Percentiles rank a stretch among this genome's conserved stretches.
Evolutionary conservation across 1,139 yeast genomes (phyloP).

Genomic region (Eremothecium coryli): DNA sequence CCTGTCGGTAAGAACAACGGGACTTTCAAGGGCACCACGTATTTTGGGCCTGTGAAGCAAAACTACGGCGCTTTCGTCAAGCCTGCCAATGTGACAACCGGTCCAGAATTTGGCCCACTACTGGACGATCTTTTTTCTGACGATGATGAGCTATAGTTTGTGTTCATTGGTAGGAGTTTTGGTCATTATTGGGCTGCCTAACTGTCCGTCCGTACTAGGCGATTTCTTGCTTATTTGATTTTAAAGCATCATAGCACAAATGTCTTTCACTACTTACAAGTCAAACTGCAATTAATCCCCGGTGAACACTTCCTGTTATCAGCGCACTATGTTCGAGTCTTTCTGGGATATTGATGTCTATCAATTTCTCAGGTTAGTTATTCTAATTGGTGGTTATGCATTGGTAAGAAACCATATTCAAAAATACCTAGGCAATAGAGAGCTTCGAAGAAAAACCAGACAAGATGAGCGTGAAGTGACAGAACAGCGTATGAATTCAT

Average conservation of each 20-base stretch:
- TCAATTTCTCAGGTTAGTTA: slow-evolving; percentile 35
- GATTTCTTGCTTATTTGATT: neutral
- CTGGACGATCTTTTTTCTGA: slow-evolving; percentile 29
- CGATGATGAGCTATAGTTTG: slow-evolving; percentile 37
- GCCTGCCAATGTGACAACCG: slow-evolving; percentile 28
- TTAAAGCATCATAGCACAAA: no score
- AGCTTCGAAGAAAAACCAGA: slow-evolving; percentile 42
- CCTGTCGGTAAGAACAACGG: slow-evolving; percentile 83
- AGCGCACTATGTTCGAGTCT: no score
- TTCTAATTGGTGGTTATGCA: slow-evolving; percentile 40
- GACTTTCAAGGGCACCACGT: slow-evolving; percentile 49
- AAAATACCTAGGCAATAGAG: slow-evolving; percentile 40
- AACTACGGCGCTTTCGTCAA: slow-evolving; percentile 59
- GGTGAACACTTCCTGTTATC: no score
- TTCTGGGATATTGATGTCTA: no score
- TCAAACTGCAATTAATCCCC: no score
- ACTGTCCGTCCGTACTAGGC: neutral
- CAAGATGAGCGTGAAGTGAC: slow-evolving; percentile 34
- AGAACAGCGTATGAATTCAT: slow-evolving; percentile 33
- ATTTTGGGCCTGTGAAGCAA: slow-evolving; percentile 48
- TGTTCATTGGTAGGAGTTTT: no score
- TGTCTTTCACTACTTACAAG: no score
- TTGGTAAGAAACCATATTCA: slow-evolving; percentile 36
- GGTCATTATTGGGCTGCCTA: no score
- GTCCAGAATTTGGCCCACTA: slow-evolving; percentile 19